Evolutionary conservation across 1,284 basidiomycete species (phyloP).

Genomic region (Ceratobasidium sp.): DNA sequence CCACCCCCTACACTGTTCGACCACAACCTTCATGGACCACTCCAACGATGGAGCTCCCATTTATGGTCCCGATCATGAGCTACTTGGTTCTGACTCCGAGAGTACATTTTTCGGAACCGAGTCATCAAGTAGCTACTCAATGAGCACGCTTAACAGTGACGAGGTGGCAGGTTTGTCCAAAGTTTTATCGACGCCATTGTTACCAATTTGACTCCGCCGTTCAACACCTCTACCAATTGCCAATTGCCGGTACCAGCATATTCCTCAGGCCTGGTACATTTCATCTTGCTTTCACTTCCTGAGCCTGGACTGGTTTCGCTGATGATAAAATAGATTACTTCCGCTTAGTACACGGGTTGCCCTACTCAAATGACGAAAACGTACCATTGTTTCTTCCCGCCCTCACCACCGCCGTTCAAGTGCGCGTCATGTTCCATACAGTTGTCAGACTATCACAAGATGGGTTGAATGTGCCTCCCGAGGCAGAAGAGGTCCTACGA

Average conservation of each 20-base stretch:
- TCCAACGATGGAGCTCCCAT: background rate
- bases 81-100: background rate
- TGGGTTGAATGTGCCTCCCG: background rate
- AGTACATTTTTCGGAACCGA: slow-evolving; percentile 3
- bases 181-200: background rate
- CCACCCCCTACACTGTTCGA: too few relatives aligned
- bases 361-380: slow-evolving; percentile 29
- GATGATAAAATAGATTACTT: slow-evolving; percentile 22
- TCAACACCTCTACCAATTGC: too few relatives aligned
- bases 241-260: too few relatives aligned
- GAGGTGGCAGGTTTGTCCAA: slow-evolving; percentile 19
- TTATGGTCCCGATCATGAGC: background rate
- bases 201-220: background rate
- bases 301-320: background rate
- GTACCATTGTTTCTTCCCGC: slow-evolving; percentile 18
- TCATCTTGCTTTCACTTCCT: background rate
- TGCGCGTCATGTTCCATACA: slow-evolving; percentile 3
- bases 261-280: too few relatives aligned
- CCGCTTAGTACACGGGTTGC: background rate
- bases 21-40: background rate
- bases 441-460: slow-evolving; percentile 3
- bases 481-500: background rate
- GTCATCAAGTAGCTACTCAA: background rate
- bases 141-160: slow-evolving; percentile 33
- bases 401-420: background rate